Percentiles rank a stretch among this genome's conserved stretches.
Conservation (phyloP, 2,329 filamentous ascomycete genomes). For the Fusarium nisikadoi region DNA sequence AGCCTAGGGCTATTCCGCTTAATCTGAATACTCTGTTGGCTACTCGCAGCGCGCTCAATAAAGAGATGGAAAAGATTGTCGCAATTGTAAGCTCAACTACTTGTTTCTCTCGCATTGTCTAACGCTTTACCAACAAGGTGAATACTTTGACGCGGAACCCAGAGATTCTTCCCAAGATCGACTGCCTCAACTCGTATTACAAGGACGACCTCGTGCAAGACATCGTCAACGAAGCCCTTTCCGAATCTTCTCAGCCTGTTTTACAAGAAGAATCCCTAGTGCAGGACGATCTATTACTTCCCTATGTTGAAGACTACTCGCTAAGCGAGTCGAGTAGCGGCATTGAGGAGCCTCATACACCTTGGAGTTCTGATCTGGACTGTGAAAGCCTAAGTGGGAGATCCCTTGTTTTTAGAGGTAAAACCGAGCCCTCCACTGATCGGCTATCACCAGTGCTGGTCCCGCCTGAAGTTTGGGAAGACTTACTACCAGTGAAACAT, state of each 20-base stretch:
- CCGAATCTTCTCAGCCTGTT: rapidly evolving
- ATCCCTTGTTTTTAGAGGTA: rapidly evolving
- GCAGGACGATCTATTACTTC: rapidly evolving
- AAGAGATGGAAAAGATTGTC: neutral
- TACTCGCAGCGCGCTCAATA: neutral
- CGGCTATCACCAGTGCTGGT: neutral
- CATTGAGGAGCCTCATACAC: neutral
- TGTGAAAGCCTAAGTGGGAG: rapidly evolving
- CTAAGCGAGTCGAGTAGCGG: neutral
- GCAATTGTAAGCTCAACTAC: neutral
- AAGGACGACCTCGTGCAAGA: neutral
- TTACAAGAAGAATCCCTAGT: neutral
- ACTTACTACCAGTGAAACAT: neutral
- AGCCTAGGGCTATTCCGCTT: neutral
- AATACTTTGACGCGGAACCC: neutral
- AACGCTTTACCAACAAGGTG: neutral
- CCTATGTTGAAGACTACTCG: rapidly evolving
- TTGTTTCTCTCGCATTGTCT: rapidly evolving
- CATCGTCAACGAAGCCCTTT: neutral
- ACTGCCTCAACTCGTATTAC: rapidly evolving
- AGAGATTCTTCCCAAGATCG: neutral
- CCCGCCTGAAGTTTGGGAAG: neutral
- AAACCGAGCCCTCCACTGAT: rapidly evolving
- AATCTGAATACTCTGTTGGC: neutral
- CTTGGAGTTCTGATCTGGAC: rapidly evolving